Conservation (phyloP, 2,329 filamentous ascomycete genomes). For the Penicillium sp. region DNA sequence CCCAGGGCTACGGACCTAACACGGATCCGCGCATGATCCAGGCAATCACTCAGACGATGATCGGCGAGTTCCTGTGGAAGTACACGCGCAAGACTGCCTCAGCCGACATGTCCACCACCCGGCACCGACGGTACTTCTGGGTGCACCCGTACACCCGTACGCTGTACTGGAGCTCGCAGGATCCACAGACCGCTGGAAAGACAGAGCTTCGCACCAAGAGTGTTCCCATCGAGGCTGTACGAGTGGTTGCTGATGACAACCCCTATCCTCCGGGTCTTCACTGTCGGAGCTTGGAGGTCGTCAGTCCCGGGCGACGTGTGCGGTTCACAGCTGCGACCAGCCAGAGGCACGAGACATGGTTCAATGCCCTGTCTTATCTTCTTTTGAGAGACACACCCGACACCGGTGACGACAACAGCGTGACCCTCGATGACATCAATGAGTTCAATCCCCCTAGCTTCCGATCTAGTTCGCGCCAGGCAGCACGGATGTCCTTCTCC, state of each 20-base stretch:
- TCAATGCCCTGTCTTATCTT: conserved; percentile 92
- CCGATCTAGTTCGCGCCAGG: conserved; percentile 53
- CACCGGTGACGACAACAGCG: conserved; percentile 56
- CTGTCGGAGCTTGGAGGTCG: conserved; percentile 84
- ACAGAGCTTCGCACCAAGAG: conserved; percentile 79
- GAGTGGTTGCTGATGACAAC: conserved; percentile 91
- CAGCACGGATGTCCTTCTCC: conserved; percentile 62
- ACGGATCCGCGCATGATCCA: conserved; percentile 98
- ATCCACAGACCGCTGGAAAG: conserved; percentile 75
- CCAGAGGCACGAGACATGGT: conserved; percentile 96
- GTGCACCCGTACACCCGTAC: conserved; percentile 96
- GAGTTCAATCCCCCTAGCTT: conserved; percentile 80
- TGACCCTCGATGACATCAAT: conserved; percentile 59
- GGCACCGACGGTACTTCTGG: conserved; percentile 97
- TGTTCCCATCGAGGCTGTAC: conserved; percentile 86
- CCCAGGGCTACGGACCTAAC: conserved; percentile 61
- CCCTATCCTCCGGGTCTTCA: conserved; percentile 91
- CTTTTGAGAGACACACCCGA: conserved; percentile 66
- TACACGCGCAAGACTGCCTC: conserved; percentile 95
- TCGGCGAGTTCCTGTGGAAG: conserved; percentile 98
- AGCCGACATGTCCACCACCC: conserved; percentile 78
- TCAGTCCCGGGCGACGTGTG: conserved; percentile 81
- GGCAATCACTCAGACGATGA: conserved; percentile 99
- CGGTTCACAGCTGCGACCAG: conserved; percentile 94
- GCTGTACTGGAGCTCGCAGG: conserved; percentile 91